Conservation (phyloP, 2,329 filamentous ascomycete genomes). For the Thermochaetoides dissita region DNA sequence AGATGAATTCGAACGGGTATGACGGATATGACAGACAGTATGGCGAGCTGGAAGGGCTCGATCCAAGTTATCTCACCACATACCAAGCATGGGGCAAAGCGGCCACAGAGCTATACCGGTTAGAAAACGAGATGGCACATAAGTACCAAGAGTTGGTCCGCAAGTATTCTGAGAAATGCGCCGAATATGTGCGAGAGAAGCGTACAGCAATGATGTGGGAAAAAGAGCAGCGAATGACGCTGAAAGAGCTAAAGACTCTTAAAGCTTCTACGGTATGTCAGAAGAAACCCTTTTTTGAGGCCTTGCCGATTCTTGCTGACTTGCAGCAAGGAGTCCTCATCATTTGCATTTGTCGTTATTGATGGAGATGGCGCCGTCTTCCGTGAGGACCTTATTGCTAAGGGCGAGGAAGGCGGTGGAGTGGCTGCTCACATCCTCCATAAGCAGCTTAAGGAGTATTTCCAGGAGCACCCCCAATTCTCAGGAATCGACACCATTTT, state of each 20-base stretch:
- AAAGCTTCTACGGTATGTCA: slow-evolving; percentile 9
- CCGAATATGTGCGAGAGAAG: slow-evolving; percentile 12
- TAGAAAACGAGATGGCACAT: slow-evolving; percentile 4
- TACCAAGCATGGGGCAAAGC: slow-evolving; percentile 6
- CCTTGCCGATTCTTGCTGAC: background rate
- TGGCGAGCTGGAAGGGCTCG: too few relatives aligned
- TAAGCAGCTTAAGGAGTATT: slow-evolving; percentile 8
- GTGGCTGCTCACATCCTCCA: slow-evolving; percentile 19
- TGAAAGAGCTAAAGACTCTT: slow-evolving; percentile 11
- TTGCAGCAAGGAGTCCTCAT: slow-evolving; percentile 18
- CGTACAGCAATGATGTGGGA: slow-evolving; percentile 13
- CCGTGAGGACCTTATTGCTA: slow-evolving; percentile 19
- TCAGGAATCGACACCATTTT: slow-evolving; percentile 19
- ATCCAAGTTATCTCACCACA: slow-evolving; percentile 1
- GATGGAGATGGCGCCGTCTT: slow-evolving; percentile 25
- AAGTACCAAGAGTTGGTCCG: slow-evolving; percentile 7
- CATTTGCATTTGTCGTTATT: slow-evolving; percentile 22
- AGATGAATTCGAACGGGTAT: too few relatives aligned
- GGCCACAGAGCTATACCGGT: background rate
- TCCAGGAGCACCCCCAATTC: slow-evolving; percentile 16
- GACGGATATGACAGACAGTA: too few relatives aligned
- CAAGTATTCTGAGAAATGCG: slow-evolving; percentile 8
- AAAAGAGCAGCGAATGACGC: slow-evolving; percentile 9
- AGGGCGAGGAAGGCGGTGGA: slow-evolving; percentile 21
- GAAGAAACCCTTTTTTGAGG: background rate